Conservation (phyloP, 495 filamentous ascomycete genomes). For the Podospora tetraspora region DNA sequence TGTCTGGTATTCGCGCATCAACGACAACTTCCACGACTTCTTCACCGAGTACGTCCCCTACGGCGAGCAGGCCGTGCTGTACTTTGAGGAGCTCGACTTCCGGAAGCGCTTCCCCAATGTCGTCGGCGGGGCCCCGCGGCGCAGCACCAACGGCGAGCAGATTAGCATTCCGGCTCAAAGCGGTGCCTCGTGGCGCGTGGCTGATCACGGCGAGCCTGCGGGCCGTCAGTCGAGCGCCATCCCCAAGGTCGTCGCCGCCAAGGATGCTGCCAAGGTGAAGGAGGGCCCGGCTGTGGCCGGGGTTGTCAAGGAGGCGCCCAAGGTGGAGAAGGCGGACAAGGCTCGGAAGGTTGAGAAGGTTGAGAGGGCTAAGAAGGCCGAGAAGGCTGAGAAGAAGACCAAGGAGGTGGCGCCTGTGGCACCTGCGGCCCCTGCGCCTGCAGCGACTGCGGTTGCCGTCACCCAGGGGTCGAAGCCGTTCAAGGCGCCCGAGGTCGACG, state of each 20-base stretch:
- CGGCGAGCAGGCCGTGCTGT: slow-evolving; percentile 91
- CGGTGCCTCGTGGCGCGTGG: slow-evolving; percentile 77
- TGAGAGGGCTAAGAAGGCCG: slow-evolving; percentile 22
- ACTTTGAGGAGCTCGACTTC: slow-evolving; percentile 94
- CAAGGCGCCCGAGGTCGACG: slow-evolving; percentile 52
- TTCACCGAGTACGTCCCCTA: slow-evolving; percentile 97
- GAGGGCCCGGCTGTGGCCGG: slow-evolving; percentile 33
- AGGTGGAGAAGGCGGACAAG: slow-evolving; percentile 34
- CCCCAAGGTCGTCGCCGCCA: slow-evolving; percentile 30
- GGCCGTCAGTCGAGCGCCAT: slow-evolving; percentile 43
- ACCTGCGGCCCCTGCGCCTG: neutral
- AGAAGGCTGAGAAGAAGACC: slow-evolving; percentile 14
- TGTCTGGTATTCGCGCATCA: slow-evolving; percentile 84
- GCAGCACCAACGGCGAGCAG: slow-evolving; percentile 58
- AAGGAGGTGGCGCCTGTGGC: slow-evolving; percentile 1
- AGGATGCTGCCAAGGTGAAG: slow-evolving; percentile 31
- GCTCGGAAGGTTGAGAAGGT: slow-evolving; percentile 32
- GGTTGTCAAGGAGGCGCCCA: slow-evolving; percentile 35
- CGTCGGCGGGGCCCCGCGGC: slow-evolving; percentile 37
- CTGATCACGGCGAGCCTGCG: slow-evolving; percentile 43
- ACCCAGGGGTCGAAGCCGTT: slow-evolving; percentile 24
- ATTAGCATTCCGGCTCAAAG: slow-evolving; percentile 80
- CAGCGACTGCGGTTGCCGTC: slow-evolving; percentile 5
- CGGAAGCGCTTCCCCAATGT: slow-evolving; percentile 81
- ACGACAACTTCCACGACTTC: slow-evolving; percentile 98